A percentile compares a stretch with the other conserved stretches of the same genome.
Conservation (phyloP, 345 rosid species). For the Angophora floribunda region DNA sequence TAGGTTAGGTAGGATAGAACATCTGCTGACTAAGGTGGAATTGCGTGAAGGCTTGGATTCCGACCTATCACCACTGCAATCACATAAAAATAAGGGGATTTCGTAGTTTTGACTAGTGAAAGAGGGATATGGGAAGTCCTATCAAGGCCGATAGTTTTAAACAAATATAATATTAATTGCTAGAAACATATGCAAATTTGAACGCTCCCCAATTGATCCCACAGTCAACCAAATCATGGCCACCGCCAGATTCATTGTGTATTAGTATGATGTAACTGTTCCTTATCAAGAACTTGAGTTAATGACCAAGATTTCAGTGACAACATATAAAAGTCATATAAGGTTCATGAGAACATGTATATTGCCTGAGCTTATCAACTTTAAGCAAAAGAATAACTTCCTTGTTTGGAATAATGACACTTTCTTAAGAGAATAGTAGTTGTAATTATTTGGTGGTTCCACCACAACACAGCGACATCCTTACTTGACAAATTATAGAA, state of each 20-base stretch:
- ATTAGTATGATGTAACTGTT: background rate
- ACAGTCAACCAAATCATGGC: background rate
- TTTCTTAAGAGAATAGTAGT: background rate
- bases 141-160: background rate
- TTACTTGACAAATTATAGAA: background rate
- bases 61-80: background rate
- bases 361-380: background rate
- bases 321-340: background rate
- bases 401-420: background rate
- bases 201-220: background rate
- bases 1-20: conserved; percentile 42
- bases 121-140: background rate
- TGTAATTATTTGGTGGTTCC: background rate
- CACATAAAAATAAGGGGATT: conserved; percentile 1
- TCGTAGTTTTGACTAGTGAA: background rate
- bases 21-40: conserved; percentile 7
- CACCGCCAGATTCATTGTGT: background rate
- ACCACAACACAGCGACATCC: background rate
- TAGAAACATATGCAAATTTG: background rate
- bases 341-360: background rate
- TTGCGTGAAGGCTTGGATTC: conserved; percentile 1
- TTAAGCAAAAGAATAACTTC: background rate
- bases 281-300: background rate
- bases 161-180: background rate
- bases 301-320: background rate